phyloP scores from a whole-genome alignment of 495 filamentous ascomycete species.

The Lepraria neglecta region DNA sequence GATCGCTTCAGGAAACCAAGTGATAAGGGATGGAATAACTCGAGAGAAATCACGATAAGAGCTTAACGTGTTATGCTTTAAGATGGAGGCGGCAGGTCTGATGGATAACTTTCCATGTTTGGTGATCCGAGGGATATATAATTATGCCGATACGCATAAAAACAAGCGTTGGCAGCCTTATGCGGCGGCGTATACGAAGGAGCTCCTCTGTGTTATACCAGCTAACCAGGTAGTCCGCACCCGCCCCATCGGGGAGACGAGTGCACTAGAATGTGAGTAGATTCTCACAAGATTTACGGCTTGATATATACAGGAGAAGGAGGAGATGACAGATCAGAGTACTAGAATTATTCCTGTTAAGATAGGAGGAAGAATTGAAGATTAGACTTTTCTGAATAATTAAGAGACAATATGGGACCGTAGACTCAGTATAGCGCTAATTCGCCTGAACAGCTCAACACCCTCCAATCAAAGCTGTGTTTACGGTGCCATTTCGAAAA shows the following conservation, averaged over 20 bases:
- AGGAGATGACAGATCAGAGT: constrained; percentile 9
- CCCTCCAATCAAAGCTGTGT: constrained; percentile 1
- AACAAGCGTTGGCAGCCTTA: constrained; percentile 36
- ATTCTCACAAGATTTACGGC: constrained; percentile 7
- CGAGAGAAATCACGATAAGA: too few species aligned
- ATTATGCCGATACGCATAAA: too few species aligned
- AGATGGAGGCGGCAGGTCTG: too few species aligned
- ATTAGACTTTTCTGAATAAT: background rate
- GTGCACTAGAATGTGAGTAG: constrained; percentile 9
- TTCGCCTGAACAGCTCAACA: constrained; percentile 5
- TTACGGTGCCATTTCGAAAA: constrained; percentile 4
- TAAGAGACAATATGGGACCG: constrained; percentile 6
- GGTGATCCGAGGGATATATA: constrained; percentile 23
- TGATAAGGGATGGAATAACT: too few species aligned
- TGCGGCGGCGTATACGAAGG: constrained; percentile 36
- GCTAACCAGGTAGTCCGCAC: constrained; percentile 3
- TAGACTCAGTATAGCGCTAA: constrained; percentile 12
- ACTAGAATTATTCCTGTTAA: constrained; percentile 10
- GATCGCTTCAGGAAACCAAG: too few species aligned
- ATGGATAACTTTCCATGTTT: too few species aligned
- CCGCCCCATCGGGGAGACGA: constrained; percentile 10
- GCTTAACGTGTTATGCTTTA: too few species aligned
- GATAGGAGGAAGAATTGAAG: constrained; percentile 2
- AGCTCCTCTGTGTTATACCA: constrained; percentile 21
- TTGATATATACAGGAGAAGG: background rate